phyloP scores from a whole-genome alignment of 768 basidiomycete species.

The Termitomyces sp. region DNA sequence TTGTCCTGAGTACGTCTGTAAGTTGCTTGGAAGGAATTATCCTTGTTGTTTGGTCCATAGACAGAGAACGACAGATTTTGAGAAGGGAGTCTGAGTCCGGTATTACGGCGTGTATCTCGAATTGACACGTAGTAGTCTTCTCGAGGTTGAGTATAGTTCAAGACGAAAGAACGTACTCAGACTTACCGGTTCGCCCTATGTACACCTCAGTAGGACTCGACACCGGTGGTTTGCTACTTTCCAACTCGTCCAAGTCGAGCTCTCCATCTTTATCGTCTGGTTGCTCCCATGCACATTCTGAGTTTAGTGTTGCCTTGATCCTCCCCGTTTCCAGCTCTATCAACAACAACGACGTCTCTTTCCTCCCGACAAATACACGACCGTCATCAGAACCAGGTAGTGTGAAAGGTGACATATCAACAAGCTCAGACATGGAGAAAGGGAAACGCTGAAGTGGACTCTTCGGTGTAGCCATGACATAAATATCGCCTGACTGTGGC shows the following conservation, averaged over 20 bases:
- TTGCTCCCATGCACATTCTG: constrained; percentile 75
- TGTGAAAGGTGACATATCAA: constrained; percentile 85
- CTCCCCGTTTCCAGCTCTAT: constrained; percentile 76
- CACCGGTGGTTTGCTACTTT: constrained; percentile 34
- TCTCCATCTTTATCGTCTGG: constrained; percentile 41
- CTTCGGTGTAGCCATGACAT: constrained; percentile 66
- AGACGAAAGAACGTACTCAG: neutral
- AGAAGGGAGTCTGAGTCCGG: constrained; percentile 31
- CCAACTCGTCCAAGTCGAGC: constrained; percentile 37
- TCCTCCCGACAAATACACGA: constrained; percentile 83
- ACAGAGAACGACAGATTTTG: constrained; percentile 89
- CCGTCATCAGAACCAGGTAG: constrained; percentile 53
- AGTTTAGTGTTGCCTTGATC: constrained; percentile 67
- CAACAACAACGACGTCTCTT: constrained; percentile 77
- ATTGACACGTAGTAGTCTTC: constrained; percentile 89
- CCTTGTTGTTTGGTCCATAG: constrained; percentile 90
- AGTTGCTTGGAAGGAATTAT: constrained; percentile 60
- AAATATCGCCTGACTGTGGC: constrained; percentile 92
- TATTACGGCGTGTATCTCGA: constrained; percentile 33
- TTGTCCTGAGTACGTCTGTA: constrained; percentile 79
- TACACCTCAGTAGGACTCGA: constrained; percentile 39
- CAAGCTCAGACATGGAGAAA: constrained; percentile 87
- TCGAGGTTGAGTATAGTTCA: constrained; percentile 3
- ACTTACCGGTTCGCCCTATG: constrained; percentile 46
- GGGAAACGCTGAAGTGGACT: constrained; percentile 82